Evolutionary conservation across 441 rosid genomes (phyloP), one percentile per base, ranked within the genome.

Genomic region (Erodium texanum): DNA sequence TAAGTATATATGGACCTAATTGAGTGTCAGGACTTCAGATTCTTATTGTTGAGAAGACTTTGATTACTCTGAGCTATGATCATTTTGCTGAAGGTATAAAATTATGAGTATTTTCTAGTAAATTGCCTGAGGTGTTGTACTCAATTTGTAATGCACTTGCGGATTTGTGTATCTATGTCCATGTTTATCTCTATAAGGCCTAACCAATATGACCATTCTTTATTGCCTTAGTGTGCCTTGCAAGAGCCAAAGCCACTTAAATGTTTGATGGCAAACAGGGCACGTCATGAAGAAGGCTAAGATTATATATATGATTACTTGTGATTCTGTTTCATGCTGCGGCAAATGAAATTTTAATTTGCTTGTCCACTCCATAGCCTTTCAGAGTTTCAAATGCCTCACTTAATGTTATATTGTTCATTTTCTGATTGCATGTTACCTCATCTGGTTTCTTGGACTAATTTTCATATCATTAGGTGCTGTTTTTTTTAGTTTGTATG

Each of bases 41-140:
- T 66, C 71, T 11, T 23, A 75, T 63, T 66, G 68, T 27, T 78
- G 78, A 0, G 75, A 78, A 56, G 69, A 27, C 64, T 4, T 73
- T 80, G 45, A 66, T 81, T 24, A 70, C 67, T 38, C 77, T 78
- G 67, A 78, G 68, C 61, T 76, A 78, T 66, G 82, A 81, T 32
- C 80, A 80, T 65, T 81, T 78, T 74, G 75, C 82, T 8, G 84
- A 78, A 74, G 84, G 82, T 81, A 75, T 22, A 18, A 10, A 7
- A 14, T 27, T 70, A 12, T 1, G 1, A 64, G 24, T 48, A 2
- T 48, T 45, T 6, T 45, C 54, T 14, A 48, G 4, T 48, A 2
- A 48, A 48, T 48, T 48, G 18, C 56, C 56, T 48, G 14, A 3
- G 18, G 56, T n/a, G 1, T 14, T 48, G 19, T 48, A n/a, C 56